Evolutionary conservation across 192 early-diverging fungal genomes (phyloP).

Genomic region (Coemansia asiatica): DNA sequence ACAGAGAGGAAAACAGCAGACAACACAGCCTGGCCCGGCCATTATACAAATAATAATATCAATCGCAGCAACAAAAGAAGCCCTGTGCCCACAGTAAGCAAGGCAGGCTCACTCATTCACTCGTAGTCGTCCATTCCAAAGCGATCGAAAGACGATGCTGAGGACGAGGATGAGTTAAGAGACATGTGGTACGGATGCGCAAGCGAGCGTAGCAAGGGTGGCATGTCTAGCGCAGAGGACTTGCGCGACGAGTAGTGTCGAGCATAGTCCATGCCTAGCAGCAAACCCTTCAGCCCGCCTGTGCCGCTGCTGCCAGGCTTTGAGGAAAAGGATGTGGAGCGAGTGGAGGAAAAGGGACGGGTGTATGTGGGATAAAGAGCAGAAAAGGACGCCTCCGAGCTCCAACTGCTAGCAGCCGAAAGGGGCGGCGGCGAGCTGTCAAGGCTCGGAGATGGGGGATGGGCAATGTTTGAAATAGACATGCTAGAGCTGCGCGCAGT

Average conservation of each 20-base stretch:
- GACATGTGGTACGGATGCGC: constrained; percentile 28
- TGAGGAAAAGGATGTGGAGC: constrained; percentile 28
- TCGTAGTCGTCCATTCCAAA: constrained; percentile 47
- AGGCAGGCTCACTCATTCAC: not conserved
- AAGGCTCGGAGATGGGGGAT: constrained; percentile 2
- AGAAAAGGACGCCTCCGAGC: constrained; percentile 28
- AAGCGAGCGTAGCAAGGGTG: constrained; percentile 36
- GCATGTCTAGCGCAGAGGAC: constrained; percentile 15
- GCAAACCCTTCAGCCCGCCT: constrained; percentile 16
- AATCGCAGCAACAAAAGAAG: not conserved
- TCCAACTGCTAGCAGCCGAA: constrained; percentile 40
- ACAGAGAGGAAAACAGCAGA: not conserved
- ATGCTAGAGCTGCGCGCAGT: constrained; percentile 10
- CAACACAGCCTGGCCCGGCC: not conserved
- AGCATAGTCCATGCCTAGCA: constrained; percentile 15
- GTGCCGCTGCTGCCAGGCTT: not conserved
- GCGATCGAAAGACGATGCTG: constrained; percentile 22
- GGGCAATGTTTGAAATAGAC: constrained; percentile 1
- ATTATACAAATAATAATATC: not conserved
- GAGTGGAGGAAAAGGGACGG: constrained; percentile 45
- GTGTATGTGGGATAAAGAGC: constrained; percentile 30
- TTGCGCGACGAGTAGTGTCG: constrained; percentile 33
- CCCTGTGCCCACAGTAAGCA: not conserved
- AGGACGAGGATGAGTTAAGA: constrained; percentile 18
- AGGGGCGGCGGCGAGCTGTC: constrained; percentile 35